Base-by-base conservation (phyloP, 805 yeast species). In the Saturnispora kantuleensis region DNA sequence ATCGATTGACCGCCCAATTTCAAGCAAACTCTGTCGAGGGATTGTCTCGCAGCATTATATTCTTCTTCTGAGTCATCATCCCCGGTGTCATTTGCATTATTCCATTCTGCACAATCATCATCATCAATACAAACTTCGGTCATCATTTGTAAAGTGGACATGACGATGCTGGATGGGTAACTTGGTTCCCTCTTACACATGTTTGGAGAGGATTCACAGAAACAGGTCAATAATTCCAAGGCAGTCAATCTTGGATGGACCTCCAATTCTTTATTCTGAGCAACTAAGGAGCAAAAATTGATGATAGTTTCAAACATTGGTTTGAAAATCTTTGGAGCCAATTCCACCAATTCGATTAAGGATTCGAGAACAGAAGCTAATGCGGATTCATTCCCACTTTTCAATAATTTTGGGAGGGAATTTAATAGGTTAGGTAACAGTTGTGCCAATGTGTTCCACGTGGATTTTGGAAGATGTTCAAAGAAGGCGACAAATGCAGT, bases 251-350 rank as follows among this genome's bases (percentile, higher is more conserved):
- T 77, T 4, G 96, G 81, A 39, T 69, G 65, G 16, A 87, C 73
- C 26, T 87, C 97, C 53, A 88, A 66, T 16, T 85, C 94, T 56
- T 73, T 76, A 64, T 87, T 81, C 56, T 84, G 86, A 42, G 87
- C 76, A 30, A 93, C 90, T 12, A 79, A 76, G n/a, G 87, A 74
- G 56, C 93, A 79, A 56, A 93, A 93, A 50, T 84, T 84, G 41
- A 88, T 77, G 37, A 93, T 79, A n/a, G 86, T 81, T 41, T 82
- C 80, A 61, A 93, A 90, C 86, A 90, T 84, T 36, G 87, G 87
- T 58, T 75, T 77, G 69, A 93, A 93, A 78, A 93, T 77, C 59
- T 89, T 90, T 44, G 98, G 97, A 8, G 97, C 97, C 48, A 89
- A 67, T 50, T 83, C 90, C 9, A 89, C 96, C 48, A 93, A 73